These are phyloP conservation scores for Boletus sensibilis DNA, from an alignment of 768 basidiomycete genomes.

Conservation along the genomic window DNA sequence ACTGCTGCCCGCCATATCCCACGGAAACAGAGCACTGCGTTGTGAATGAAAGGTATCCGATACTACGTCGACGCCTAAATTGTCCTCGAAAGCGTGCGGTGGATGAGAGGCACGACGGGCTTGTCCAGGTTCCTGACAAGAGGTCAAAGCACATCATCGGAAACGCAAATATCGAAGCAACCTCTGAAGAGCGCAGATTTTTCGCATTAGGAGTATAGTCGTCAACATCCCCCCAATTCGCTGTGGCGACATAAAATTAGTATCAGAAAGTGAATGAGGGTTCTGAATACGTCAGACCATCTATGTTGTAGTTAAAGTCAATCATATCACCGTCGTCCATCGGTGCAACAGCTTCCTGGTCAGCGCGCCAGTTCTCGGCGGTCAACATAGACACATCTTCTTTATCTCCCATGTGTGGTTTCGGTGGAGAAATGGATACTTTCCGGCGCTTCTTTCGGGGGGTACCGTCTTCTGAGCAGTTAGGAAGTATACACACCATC, in stretches of 20 bases:
- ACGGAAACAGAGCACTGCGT: constrained; percentile 72
- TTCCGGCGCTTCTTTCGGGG: constrained; percentile 51
- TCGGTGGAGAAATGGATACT: constrained; percentile 19
- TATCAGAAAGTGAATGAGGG: not conserved
- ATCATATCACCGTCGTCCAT: constrained; percentile 13
- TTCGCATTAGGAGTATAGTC: constrained; percentile 17
- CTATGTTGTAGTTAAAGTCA: constrained; percentile 26
- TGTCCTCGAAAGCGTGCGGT: constrained; percentile 47
- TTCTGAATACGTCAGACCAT: constrained; percentile 16
- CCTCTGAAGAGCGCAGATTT: constrained; percentile 60
- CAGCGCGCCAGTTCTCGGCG: constrained; percentile 14
- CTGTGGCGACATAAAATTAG: constrained; percentile 19
- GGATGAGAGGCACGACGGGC: constrained; percentile 69
- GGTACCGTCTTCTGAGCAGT: constrained; percentile 33
- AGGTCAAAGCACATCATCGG: constrained; percentile 12
- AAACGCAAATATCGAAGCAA: constrained; percentile 30
- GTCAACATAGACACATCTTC: not conserved
- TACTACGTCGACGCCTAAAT: constrained; percentile 47
- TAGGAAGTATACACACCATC: not conserved
- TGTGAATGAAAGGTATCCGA: constrained; percentile 52
- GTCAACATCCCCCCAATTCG: constrained; percentile 19
- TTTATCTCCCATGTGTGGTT: not conserved
- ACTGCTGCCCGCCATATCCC: constrained; percentile 77
- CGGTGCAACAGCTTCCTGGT: constrained; percentile 6
- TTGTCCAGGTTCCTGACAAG: constrained; percentile 77